Conservation (phyloP, 805 yeast species). For the Zygosaccharomyces bisporus region DNA sequence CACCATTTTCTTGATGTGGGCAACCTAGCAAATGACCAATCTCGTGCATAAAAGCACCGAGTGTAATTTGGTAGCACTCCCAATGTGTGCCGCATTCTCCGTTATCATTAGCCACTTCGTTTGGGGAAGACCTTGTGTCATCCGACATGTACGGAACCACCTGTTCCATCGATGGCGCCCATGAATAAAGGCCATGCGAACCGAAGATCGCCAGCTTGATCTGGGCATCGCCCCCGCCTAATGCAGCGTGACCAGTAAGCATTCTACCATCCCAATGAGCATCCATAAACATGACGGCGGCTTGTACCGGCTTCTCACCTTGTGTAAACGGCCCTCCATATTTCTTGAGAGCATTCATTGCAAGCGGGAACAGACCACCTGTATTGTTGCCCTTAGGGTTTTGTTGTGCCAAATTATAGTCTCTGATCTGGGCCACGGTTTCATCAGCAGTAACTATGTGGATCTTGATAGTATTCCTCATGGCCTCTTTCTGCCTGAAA, state of each 20-base stretch:
- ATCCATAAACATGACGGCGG: constrained; percentile 83
- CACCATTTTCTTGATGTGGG: constrained; percentile 87
- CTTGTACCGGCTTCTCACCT: constrained; percentile 54
- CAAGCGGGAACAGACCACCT: constrained; percentile 76
- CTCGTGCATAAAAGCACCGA: constrained; percentile 95
- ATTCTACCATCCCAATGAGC: constrained; percentile 69
- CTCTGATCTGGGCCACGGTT: constrained; percentile 67
- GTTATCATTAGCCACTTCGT: constrained; percentile 86
- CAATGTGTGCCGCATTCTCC: constrained; percentile 81
- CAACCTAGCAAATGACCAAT: constrained; percentile 88
- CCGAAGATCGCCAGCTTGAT: constrained; percentile 87
- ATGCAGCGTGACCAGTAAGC: constrained; percentile 84
- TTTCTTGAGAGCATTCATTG: constrained; percentile 62
- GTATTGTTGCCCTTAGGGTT: constrained; percentile 64
- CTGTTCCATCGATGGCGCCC: constrained; percentile 83
- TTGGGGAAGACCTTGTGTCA: constrained; percentile 54
- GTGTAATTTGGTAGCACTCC: constrained; percentile 82
- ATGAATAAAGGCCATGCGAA: constrained; percentile 83
- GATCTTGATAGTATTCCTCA: constrained; percentile 64
- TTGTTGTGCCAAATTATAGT: constrained; percentile 84
- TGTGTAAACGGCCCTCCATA: constrained; percentile 53
- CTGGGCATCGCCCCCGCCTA: constrained; percentile 79
- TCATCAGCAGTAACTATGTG: constrained; percentile 68
- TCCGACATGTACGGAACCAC: constrained; percentile 68
- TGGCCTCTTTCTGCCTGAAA: constrained; percentile 37